Conservation (phyloP, 2,329 filamentous ascomycete species). For the Acrodontium crateriforme region DNA sequence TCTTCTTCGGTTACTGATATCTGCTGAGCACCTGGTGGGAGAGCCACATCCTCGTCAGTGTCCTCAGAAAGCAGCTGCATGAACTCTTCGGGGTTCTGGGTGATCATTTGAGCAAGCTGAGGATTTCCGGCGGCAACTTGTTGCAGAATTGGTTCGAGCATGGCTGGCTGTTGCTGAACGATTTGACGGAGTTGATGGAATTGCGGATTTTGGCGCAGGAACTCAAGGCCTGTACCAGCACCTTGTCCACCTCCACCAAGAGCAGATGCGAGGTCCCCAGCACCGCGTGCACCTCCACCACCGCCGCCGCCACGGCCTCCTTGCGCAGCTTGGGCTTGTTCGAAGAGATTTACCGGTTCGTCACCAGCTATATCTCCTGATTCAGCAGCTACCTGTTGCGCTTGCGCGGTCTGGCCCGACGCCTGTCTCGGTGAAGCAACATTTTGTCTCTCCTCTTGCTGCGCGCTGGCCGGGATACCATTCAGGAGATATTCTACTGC, state of each 20-base stretch:
- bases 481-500: conserved; percentile 91
- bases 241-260: conserved; percentile 32
- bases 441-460: conserved; percentile 51
- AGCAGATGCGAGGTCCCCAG: conserved; percentile 22
- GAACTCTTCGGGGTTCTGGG: conserved; percentile 85
- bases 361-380: conserved; percentile 44
- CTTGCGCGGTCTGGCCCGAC: conserved; percentile 19
- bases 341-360: conserved; percentile 73
- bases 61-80: conserved; percentile 81
- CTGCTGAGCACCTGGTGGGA: conserved; percentile 77
- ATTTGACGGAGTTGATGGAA: conserved; percentile 97
- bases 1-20: conserved; percentile 93
- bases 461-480: conserved; percentile 77
- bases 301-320: conserved; percentile 32
- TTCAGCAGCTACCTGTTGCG: conserved; percentile 20
- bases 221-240: conserved; percentile 62
- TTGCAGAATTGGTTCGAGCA: conserved; percentile 96
- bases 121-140: conserved; percentile 93
- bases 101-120: conserved; percentile 82
- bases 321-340: conserved; percentile 71
- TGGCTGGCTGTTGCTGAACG: conserved; percentile 92
- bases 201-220: conserved; percentile 86
- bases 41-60: conserved; percentile 62
- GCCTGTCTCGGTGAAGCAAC: conserved; percentile 22
- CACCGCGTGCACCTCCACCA: conserved; percentile 26